phyloP scores from a whole-genome alignment of 2,329 filamentous ascomycete genomes.

The Xylaria digitata region DNA sequence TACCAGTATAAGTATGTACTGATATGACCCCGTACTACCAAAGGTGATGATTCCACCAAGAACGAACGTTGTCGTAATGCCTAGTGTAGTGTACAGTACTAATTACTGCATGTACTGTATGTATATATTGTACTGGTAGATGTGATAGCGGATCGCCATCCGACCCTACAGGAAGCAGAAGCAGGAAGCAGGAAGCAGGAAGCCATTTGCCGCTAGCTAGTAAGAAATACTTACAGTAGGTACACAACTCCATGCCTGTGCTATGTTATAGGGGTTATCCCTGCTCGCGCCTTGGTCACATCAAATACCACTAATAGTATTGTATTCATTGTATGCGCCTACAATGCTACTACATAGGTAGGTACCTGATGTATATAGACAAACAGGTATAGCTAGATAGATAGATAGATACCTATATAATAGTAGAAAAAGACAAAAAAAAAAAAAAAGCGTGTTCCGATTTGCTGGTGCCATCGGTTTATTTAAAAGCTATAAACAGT shows the following conservation, averaged over 20 bases:
- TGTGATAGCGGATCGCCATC: neutral
- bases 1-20: no score
- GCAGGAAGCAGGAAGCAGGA: conserved; percentile 12
- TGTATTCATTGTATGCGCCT: no score
- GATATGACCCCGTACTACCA: no score
- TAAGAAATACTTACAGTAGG: neutral
- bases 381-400: neutral
- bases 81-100: no score
- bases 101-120: no score
- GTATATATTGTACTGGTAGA: neutral
- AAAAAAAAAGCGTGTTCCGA: neutral
- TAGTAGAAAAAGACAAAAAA: no score
- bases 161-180: neutral
- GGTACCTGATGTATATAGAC: neutral
- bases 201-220: conserved; percentile 6
- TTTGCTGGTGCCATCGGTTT: no score
- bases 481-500: conserved; percentile 9
- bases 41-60: conserved; percentile 14
- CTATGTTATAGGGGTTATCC: conserved; percentile 8
- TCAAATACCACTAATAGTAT: neutral
- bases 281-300: conserved; percentile 2
- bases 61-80: conserved; percentile 11
- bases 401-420: no score
- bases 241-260: neutral
- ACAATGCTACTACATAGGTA: neutral